These are phyloP conservation scores for Exophiala calicioides DNA, from an alignment of 2,329 filamentous ascomycete genomes.

Conservation along the genomic window DNA sequence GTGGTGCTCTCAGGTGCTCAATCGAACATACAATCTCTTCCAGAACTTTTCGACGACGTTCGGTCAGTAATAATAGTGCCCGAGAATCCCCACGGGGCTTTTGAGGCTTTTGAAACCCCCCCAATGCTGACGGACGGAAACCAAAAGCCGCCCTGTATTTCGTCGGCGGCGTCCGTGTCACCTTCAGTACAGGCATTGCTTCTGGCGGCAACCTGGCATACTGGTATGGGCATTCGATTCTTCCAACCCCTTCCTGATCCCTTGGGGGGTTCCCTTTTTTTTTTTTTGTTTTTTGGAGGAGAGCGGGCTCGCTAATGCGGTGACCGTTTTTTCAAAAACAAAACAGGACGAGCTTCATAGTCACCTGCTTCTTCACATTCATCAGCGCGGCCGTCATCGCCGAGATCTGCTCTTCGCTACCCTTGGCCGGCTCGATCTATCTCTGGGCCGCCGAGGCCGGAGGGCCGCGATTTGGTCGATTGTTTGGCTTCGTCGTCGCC, in stretches of 20 bases:
- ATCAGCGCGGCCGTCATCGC: not conserved
- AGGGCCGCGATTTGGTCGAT: not conserved
- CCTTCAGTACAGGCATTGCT: constrained; percentile 63
- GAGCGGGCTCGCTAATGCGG: no score
- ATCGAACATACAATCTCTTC: no score
- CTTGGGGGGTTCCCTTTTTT: not conserved
- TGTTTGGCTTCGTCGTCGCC: not conserved
- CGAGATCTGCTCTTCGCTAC: not conserved
- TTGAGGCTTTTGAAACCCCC: no score
- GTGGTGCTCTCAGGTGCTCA: no score
- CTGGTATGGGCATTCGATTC: constrained; percentile 44
- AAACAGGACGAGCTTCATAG: not conserved
- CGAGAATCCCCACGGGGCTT: no score
- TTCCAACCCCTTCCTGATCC: constrained; percentile 46
- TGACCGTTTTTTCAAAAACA: no score
- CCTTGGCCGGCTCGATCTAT: not conserved
- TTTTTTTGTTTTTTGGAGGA: no score
- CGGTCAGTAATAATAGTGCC: no score
- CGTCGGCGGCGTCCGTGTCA: constrained; percentile 46
- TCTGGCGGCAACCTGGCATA: constrained; percentile 63
- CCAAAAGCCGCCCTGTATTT: not conserved
- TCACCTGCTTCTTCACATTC: not conserved
- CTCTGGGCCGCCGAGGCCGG: not conserved
- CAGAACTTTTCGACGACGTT: no score
- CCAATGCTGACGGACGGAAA: no score